Conservation (phyloP, 2,329 filamentous ascomycete species). For the Domatiomyces globalis region DNA sequence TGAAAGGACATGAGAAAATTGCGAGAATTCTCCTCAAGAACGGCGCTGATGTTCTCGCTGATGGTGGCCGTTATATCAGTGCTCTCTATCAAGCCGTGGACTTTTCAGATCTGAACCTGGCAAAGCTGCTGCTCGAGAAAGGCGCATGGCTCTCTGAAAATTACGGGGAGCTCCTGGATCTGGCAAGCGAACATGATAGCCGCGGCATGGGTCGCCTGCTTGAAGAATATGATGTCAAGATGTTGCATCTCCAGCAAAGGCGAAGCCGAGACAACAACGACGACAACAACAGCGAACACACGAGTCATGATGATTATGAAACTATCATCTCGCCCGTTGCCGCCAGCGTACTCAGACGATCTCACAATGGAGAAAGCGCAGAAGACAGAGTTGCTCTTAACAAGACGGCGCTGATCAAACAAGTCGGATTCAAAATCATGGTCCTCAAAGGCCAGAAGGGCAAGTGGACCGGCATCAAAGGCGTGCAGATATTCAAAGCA, state of each 20-base stretch:
- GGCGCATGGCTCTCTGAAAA: slow-evolving; percentile 15
- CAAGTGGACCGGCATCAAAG: slow-evolving; percentile 10
- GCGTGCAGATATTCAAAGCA: slow-evolving; percentile 1
- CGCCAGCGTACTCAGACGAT: too few species aligned
- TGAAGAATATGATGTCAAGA: slow-evolving; percentile 9
- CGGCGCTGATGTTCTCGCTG: slow-evolving; percentile 8
- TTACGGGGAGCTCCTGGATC: slow-evolving; percentile 12
- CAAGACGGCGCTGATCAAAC: background rate
- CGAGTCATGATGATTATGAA: background rate
- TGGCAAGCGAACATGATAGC: slow-evolving; percentile 9
- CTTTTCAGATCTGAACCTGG: slow-evolving; percentile 5
- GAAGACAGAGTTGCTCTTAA: background rate
- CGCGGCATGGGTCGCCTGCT: slow-evolving; percentile 7
- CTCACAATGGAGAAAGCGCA: background rate
- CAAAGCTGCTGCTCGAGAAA: slow-evolving; percentile 9
- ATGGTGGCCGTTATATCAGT: slow-evolving; percentile 8
- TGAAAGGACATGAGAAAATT: slow-evolving; percentile 4
- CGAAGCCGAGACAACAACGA: slow-evolving; percentile 1
- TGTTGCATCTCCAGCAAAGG: slow-evolving; percentile 4
- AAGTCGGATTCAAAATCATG: background rate
- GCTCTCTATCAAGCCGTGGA: slow-evolving; percentile 13
- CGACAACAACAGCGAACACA: background rate
- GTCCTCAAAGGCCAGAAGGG: slow-evolving; percentile 8
- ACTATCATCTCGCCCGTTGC: background rate
- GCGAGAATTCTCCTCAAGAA: slow-evolving; percentile 5